phyloP scores from a whole-genome alignment of 345 rosid species.

The Streptanthus diversifolius region DNA sequence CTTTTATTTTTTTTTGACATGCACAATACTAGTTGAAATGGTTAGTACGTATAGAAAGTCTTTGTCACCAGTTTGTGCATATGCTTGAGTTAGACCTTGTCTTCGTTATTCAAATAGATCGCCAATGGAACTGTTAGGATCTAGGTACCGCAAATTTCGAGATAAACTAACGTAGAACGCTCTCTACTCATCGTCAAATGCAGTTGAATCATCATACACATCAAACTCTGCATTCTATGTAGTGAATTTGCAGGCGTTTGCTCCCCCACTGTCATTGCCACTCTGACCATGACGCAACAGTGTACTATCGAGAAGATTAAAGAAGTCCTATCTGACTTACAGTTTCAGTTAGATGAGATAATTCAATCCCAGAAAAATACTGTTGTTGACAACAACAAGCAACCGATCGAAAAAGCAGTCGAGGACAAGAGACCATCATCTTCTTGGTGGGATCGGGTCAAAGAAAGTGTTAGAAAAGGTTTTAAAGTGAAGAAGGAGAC shows the following conservation, averaged over 20 bases:
- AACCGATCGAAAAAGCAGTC: not conserved
- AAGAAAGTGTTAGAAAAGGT: not conserved
- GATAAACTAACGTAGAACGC: not conserved
- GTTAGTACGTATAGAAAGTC: not conserved
- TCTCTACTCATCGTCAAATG: not conserved
- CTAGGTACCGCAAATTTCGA: not conserved
- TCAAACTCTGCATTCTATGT: not conserved
- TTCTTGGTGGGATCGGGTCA: not conserved
- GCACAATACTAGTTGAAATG: not conserved
- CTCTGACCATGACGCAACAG: slow-evolving; percentile 3
- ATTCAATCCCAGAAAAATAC: not conserved
- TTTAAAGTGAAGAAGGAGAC: not conserved
- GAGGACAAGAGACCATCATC: not conserved
- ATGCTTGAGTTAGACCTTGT: not conserved
- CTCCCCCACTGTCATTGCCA: not conserved
- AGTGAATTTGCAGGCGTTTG: not conserved
- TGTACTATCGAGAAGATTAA: slow-evolving; percentile 5
- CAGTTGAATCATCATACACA: slow-evolving; percentile 3
- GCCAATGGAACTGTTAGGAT: not conserved
- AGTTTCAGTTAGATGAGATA: not conserved
- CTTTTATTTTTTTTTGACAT: not conserved
- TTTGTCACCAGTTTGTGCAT: not conserved
- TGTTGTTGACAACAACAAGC: not conserved
- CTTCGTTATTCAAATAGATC: not conserved
- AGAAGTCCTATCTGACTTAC: not conserved